Percentiles rank a stretch among this genome's conserved stretches.
Conservation (phyloP, 768 basidiomycete species). For the Lactarius quietus region DNA sequence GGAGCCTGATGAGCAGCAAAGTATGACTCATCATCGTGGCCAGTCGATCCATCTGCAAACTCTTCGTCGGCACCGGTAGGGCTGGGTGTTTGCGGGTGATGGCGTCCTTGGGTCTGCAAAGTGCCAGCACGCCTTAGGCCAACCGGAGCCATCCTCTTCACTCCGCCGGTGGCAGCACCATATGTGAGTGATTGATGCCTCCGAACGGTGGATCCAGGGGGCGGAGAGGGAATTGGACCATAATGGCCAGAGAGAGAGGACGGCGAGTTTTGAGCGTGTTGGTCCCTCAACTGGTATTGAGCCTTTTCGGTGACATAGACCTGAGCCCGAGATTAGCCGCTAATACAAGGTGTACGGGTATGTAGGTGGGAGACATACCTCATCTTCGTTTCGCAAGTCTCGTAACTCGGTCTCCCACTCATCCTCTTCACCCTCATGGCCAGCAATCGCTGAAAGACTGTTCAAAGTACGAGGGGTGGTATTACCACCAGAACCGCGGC, state of each 20-base stretch:
- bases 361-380: slow-evolving; percentile 42
- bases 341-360: slow-evolving; percentile 1
- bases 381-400: slow-evolving; percentile 59
- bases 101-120: slow-evolving; percentile 48
- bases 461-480: slow-evolving; percentile 72
- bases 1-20: slow-evolving; percentile 38
- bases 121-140: slow-evolving; percentile 76
- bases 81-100: slow-evolving; percentile 39
- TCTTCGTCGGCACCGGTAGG: slow-evolving; percentile 56
- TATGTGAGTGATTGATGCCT: slow-evolving; percentile 79
- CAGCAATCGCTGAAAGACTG: slow-evolving; percentile 80
- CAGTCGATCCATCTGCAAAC: slow-evolving; percentile 50
- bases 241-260: slow-evolving; percentile 69
- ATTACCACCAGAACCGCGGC: slow-evolving; percentile 53
- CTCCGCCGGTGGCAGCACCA: slow-evolving; percentile 50
- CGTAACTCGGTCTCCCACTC: slow-evolving; percentile 74
- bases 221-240: slow-evolving; percentile 59
- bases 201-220: slow-evolving; percentile 54
- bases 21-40: slow-evolving; percentile 59
- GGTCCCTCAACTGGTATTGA: slow-evolving; percentile 50
- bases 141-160: slow-evolving; percentile 43
- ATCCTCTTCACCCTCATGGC: slow-evolving; percentile 85
- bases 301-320: slow-evolving; percentile 18
- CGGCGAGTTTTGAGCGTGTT: slow-evolving; percentile 43
- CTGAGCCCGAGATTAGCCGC: slow-evolving; percentile 1